Evolutionary conservation across 2,329 filamentous ascomycete genomes (phyloP).

Genomic region (Penicillium capsulatum): DNA sequence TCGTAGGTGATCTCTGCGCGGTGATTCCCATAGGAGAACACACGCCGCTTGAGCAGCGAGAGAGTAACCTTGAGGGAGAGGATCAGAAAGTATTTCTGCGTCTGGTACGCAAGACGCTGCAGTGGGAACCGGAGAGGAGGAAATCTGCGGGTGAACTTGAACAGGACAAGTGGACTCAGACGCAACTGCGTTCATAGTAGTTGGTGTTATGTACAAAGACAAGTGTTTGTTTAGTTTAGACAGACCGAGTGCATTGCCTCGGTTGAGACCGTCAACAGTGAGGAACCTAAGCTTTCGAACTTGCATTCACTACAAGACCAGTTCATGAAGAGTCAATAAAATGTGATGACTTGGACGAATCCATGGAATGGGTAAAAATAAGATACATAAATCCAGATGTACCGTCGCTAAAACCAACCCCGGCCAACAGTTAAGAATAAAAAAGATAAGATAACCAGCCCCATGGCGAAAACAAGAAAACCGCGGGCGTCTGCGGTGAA

Average conservation of each 20-base stretch:
- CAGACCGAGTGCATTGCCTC: too few relatives aligned
- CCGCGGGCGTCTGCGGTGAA: too few relatives aligned
- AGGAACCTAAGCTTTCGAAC: too few relatives aligned
- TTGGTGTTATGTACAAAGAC: too few relatives aligned
- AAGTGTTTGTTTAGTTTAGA: too few relatives aligned
- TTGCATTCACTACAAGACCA: too few relatives aligned
- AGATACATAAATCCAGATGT: conserved; percentile 17
- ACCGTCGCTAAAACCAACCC: conserved; percentile 17
- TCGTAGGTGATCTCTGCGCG: conserved; percentile 27
- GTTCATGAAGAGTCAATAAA: too few relatives aligned
- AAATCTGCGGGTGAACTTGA: conserved; percentile 29
- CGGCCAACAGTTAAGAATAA: conserved; percentile 3
- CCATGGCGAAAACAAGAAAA: conserved; percentile 1
- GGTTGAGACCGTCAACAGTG: too few relatives aligned
- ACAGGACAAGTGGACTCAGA: conserved; percentile 29
- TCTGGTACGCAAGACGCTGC: conserved; percentile 37
- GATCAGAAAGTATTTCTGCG: conserved; percentile 31
- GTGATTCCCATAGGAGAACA: conserved; percentile 19
- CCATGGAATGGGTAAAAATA: conserved; percentile 5
- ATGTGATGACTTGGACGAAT: background rate
- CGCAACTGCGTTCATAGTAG: background rate
- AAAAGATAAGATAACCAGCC: too few relatives aligned
- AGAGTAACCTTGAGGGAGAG: conserved; percentile 34
- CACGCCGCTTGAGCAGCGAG: conserved; percentile 35
- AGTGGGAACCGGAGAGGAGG: conserved; percentile 32